Evolutionary conservation across 83 land plant species (phyloP).

Genomic region (Picea abies): DNA sequence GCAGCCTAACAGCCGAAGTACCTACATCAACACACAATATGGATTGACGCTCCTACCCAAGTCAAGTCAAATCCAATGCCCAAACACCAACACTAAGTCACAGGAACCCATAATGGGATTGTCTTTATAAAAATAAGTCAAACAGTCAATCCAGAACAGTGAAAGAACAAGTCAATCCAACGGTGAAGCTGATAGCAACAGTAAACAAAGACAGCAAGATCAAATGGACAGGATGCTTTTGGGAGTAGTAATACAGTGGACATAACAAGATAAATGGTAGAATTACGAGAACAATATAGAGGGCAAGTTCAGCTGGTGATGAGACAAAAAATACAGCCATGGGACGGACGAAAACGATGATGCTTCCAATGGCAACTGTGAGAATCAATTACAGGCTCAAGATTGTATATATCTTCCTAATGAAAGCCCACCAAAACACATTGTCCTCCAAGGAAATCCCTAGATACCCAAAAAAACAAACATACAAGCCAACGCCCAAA

Average conservation of each 20-base stretch:
- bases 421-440: slow-evolving; percentile 54
- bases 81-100: too few species aligned
- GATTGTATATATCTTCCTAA: slow-evolving; percentile 59
- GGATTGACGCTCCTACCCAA: too few species aligned
- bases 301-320: slow-evolving; percentile 30
- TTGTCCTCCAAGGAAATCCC: slow-evolving; percentile 21
- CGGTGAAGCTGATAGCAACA: slow-evolving; percentile 53
- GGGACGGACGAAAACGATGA: slow-evolving; percentile 37
- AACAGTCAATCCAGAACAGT: too few species aligned
- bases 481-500: too few species aligned
- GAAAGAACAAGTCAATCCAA: slow-evolving; percentile 84
- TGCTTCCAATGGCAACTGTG: slow-evolving; percentile 44
- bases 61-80: too few species aligned
- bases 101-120: too few species aligned
- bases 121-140: too few species aligned
- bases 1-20: too few species aligned
- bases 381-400: slow-evolving; percentile 44
- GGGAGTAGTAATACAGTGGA: slow-evolving; percentile 66
- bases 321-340: slow-evolving; percentile 41
- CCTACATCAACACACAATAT: too few species aligned
- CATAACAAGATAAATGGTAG: slow-evolving; percentile 52
- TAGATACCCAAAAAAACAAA: background rate
- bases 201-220: slow-evolving; percentile 78
- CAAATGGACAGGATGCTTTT: slow-evolving; percentile 73
- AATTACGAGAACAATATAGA: slow-evolving; percentile 33